phyloP scores from a whole-genome alignment of 2,329 filamentous ascomycete genomes.

The Berkeleyomyces rouxiae region DNA sequence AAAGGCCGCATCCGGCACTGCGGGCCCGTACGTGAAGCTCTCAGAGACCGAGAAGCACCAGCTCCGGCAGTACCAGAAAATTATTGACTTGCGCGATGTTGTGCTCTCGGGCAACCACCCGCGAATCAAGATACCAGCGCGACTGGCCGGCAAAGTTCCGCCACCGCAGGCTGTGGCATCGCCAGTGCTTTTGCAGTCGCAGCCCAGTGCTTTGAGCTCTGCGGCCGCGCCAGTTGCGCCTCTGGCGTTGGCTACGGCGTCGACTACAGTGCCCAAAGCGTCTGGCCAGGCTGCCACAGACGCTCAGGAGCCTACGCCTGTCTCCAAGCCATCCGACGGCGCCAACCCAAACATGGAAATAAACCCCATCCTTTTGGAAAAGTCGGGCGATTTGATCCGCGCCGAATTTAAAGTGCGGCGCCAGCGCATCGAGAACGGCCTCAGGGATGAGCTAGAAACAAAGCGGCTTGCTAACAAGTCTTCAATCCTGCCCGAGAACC shows the following conservation, averaged over 20 bases:
- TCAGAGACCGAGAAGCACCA: constrained; percentile 9
- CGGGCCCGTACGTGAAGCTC: background rate
- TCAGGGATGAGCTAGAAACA: constrained; percentile 59
- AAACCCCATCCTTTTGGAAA: constrained; percentile 69
- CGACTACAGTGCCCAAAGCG: background rate
- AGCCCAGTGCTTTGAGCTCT: background rate
- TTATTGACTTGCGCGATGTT: constrained; percentile 64
- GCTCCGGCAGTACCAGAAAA: constrained; percentile 51
- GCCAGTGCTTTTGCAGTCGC: background rate
- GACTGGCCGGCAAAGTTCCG: constrained; percentile 19
- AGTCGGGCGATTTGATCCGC: constrained; percentile 68
- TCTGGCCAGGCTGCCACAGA: background rate
- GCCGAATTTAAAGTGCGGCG: constrained; percentile 69
- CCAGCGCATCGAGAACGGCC: constrained; percentile 57
- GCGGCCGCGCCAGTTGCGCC: background rate
- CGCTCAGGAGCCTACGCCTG: background rate
- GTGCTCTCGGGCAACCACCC: constrained; percentile 63
- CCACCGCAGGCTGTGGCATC: constrained; percentile 14
- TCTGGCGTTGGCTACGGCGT: background rate
- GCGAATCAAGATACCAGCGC: constrained; percentile 37
- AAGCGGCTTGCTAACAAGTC: constrained; percentile 31
- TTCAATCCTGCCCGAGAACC: constrained; percentile 14
- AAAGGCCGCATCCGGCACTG: background rate
- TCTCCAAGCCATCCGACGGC: background rate
- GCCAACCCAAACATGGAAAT: constrained; percentile 47